Base-by-base conservation (phyloP, 345 rosid genomes). In the Salix udensis region DNA sequence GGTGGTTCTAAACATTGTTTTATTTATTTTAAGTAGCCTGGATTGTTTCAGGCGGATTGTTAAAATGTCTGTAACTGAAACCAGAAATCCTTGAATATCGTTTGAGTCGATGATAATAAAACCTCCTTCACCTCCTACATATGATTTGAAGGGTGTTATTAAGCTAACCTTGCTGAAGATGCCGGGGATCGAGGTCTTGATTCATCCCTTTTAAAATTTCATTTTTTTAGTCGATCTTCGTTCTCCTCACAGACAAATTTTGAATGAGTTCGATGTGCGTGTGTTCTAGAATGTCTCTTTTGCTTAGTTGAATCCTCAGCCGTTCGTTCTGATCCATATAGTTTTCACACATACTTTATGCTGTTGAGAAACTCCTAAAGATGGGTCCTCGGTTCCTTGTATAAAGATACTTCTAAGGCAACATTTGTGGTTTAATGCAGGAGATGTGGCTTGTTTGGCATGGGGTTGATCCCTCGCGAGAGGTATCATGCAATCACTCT, bases 371-470 rank as follows among this genome's bases (percentile, higher is more conserved):
- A 62, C 68, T 46, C 39, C 60, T 72, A 14, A 3, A 31, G 55
- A 30, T 23, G 10, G 62, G 11, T 55, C 28, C 24, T 55, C 7
- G 10, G 30, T 4, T 42, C 37, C 53, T 39, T 23, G 40, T 46
- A 53, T 14, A 18, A 28, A 28, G 46, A 36, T 37, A 36, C 24
- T 65, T 70, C 46, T 60, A 80, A 61, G 60, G 78, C 60, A 53
- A 67, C 68, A 37, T 79, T 19, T 78, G 36, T 80, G 68, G 77
- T 71, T 75, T 66, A 70, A 64, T 67, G 79, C 86, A 96, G 97
- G 98, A 76, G 97, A 96, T 79, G 97, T 96, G 65, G 92, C 99
- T 42, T 92, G 98, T 87, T 64, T 90, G 93, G 97, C 98, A 85
- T 53, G 96, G 91, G 85, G 94, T 90, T 73, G 97, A 96, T 88